Conservation (phyloP, 2,329 filamentous ascomycete genomes). For the Penicillium polonicum region DNA sequence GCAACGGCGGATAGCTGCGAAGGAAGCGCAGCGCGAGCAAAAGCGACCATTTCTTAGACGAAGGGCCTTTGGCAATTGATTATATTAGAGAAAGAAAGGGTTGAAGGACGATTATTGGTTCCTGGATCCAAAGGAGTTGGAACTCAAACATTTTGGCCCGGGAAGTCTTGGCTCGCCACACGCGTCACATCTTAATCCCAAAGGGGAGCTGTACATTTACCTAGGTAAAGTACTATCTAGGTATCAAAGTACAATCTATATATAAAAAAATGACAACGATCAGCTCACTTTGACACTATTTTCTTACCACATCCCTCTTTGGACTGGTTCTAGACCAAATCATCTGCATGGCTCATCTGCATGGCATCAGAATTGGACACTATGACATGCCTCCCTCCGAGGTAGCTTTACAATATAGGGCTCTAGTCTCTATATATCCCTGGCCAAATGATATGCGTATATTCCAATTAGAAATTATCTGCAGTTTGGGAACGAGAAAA, state of each 20-base stretch:
- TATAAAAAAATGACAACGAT: not conserved
- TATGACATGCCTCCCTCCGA: not conserved
- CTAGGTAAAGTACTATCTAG: no score
- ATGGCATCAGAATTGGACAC: constrained; percentile 10
- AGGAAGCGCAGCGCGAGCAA: constrained; percentile 25
- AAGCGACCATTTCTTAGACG: constrained; percentile 19
- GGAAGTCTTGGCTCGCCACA: constrained; percentile 20
- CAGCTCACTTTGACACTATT: not conserved
- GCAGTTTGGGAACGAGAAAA: constrained; percentile 5
- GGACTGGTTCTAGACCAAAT: not conserved
- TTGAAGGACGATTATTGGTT: constrained; percentile 10
- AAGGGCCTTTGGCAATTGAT: not conserved
- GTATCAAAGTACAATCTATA: not conserved
- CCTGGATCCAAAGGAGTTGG: constrained; percentile 4
- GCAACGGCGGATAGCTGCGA: constrained; percentile 19
- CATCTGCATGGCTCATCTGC: constrained; percentile 9
- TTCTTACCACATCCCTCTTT: not conserved
- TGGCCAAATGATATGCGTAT: not conserved
- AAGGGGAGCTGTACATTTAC: not conserved
- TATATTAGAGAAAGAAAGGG: not conserved
- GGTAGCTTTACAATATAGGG: not conserved
- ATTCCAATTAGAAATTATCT: constrained; percentile 18
- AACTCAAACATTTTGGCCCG: constrained; percentile 21
- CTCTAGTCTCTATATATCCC: not conserved
- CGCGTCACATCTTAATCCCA: constrained; percentile 8